A percentile compares a stretch with the other conserved stretches of the same genome.
Conservation (phyloP, 345 rosid species). For the Melaleuca quinquenervia region DNA sequence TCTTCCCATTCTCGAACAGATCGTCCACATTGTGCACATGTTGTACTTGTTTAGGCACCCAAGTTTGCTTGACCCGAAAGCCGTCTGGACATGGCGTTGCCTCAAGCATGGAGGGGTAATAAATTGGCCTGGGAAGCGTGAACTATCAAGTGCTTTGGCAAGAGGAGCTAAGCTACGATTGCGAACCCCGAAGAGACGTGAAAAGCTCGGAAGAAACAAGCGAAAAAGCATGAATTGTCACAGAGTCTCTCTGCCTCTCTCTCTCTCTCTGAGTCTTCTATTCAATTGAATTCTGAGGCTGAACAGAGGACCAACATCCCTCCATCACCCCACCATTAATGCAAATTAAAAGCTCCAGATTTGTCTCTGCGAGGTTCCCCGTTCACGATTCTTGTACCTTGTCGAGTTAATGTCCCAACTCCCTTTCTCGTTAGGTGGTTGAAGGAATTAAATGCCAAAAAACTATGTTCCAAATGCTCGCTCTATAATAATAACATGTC, state of each 20-base stretch:
- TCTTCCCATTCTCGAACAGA: background rate
- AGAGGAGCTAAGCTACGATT: background rate
- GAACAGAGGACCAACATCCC: slow-evolving; percentile 28
- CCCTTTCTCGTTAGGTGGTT: slow-evolving; percentile 29
- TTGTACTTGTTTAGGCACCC: background rate
- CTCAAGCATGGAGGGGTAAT: background rate
- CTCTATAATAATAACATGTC: background rate
- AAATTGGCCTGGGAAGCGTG: background rate
- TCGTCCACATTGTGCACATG: background rate
- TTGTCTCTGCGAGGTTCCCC: slow-evolving; percentile 7
- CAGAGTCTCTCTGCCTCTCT: background rate
- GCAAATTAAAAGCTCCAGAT: slow-evolving; percentile 25
- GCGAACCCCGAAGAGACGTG: background rate
- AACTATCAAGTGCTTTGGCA: background rate
- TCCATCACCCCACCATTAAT: slow-evolving; percentile 9
- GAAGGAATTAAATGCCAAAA: slow-evolving; percentile 5
- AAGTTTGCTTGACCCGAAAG: background rate
- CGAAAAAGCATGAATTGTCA: background rate
- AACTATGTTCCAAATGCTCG: slow-evolving; percentile 6
- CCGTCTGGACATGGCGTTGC: background rate
- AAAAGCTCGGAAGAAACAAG: background rate
- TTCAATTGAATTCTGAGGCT: background rate
- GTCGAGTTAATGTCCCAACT: slow-evolving; percentile 26
- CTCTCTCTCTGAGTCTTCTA: background rate
- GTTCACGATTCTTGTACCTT: slow-evolving; percentile 23